Percentiles rank a stretch among this genome's conserved stretches.
Conservation (phyloP, 192 early-diverging fungal genomes). For the Backusella morwellensis region DNA sequence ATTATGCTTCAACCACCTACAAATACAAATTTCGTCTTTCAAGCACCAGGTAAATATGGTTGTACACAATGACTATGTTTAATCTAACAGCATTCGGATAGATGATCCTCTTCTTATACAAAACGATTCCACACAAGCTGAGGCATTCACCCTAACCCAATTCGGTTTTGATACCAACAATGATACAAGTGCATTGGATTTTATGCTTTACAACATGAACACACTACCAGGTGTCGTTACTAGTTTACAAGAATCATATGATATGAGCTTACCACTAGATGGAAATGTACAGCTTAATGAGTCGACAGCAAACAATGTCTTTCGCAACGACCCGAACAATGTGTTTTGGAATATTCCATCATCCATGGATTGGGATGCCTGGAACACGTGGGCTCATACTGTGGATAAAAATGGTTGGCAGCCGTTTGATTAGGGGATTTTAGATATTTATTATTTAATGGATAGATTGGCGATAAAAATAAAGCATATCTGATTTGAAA, state of each 20-base stretch:
- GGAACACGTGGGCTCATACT: neutral
- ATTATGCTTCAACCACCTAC: neutral
- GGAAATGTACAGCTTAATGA: neutral
- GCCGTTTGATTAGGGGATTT: neutral
- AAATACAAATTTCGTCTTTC: neutral
- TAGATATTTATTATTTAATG: too few species aligned
- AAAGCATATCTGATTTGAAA: too few species aligned
- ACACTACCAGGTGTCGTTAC: neutral
- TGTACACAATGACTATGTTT: neutral
- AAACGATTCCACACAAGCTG: neutral
- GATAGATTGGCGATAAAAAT: too few species aligned
- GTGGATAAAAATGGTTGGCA: conserved; percentile 8
- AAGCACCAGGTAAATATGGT: neutral
- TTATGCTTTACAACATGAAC: neutral
- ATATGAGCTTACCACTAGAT: neutral
- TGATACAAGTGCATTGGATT: neutral
- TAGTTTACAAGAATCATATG: neutral
- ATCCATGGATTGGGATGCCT: neutral
- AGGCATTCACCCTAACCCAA: neutral
- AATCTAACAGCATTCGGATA: neutral
- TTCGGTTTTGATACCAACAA: neutral
- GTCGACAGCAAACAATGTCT: neutral
- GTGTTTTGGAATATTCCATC: conserved; percentile 4
- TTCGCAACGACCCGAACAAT: conserved; percentile 7
- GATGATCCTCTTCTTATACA: neutral